Evolutionary conservation across 805 yeast genomes (phyloP), one percentile per base, ranked within the genome.

Genomic region (Priceomyces melissophilus): DNA sequence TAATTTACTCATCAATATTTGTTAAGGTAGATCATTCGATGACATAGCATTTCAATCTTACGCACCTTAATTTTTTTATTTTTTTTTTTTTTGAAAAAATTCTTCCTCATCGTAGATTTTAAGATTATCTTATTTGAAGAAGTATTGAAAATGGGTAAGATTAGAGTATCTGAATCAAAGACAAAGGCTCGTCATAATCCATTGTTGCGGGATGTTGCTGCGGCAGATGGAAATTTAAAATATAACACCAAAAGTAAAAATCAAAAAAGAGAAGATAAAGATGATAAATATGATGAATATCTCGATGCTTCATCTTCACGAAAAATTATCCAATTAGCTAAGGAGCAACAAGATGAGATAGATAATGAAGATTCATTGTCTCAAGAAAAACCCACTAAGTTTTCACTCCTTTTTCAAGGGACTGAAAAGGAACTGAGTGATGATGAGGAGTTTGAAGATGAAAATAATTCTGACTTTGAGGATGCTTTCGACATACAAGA

Each of bases 311-410:
- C 79, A 13, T 69, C 87, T 25, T 87, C 97, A 1, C 75, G 95
- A 62, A 87, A 80, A 65, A 90, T 93, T 61, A 71, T 93, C 50
- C 87, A 85, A 59, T 72, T 93, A 46, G 99, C 99, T 13, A 82
- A 78, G 52, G 91, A 85, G 54, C 99, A 93, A 67, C 96, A 89
- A 63, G 89, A 86, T 34, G 99, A 93, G 58, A 60, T 90, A 14
- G 90, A 80, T 40, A 58, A 53, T 4, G 81, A 71, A 36, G 84
- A 80, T 46, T 67, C 67, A 30, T 52, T 27, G 40, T 43, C 15
- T 9, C 29, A 38, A 46, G 36, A 49, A 43, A 38, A 47, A 50
- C 44, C 54, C 37, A 27, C 58, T 10, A 35, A 35, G 20, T 35
- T 33, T 48, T 60, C 42, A 48, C 54, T 12, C 58, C 58, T 35